Evolutionary conservation across 768 basidiomycete genomes (phyloP).

Genomic region (Hygrocybe coccinea): DNA sequence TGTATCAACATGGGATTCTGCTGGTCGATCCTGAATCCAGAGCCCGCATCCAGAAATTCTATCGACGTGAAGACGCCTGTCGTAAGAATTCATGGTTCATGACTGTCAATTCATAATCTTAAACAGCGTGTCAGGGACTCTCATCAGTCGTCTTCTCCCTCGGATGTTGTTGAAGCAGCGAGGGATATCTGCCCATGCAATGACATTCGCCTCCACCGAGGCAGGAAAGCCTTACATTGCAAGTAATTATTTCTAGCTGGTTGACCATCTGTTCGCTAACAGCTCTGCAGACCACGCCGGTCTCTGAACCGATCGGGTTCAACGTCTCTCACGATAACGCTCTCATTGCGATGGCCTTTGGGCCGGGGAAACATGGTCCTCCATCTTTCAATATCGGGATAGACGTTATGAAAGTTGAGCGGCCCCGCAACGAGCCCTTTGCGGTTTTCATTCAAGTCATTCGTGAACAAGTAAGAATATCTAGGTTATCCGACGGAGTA

Average conservation of each 20-base stretch:
- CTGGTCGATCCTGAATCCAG: constrained; percentile 55
- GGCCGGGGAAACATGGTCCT: constrained; percentile 36
- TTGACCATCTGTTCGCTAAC: not conserved
- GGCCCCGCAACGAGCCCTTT: constrained; percentile 56
- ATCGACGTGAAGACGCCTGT: constrained; percentile 69
- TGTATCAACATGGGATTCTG: constrained; percentile 56
- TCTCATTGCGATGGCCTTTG: constrained; percentile 64
- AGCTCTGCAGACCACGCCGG: constrained; percentile 39
- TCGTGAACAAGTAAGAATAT: constrained; percentile 53
- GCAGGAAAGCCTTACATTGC: constrained; percentile 77
- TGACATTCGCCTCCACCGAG: constrained; percentile 53
- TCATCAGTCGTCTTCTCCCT: constrained; percentile 73
- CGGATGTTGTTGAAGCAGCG: constrained; percentile 57
- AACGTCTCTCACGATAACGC: constrained; percentile 81
- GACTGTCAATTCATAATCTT: not conserved
- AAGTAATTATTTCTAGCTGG: constrained; percentile 20
- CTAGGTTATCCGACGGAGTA: not conserved
- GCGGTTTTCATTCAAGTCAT: constrained; percentile 58
- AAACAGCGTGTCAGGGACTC: constrained; percentile 49
- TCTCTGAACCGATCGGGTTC: constrained; percentile 54
- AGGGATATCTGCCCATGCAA: constrained; percentile 43
- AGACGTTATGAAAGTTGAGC: constrained; percentile 74
- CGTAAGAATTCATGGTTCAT: constrained; percentile 39
- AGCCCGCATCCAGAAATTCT: constrained; percentile 58
- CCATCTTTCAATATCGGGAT: constrained; percentile 65